A percentile compares a stretch with the other conserved stretches of the same genome.
Evolutionary conservation across 2,329 filamentous ascomycete species (phyloP).

Genomic region (Trichoderma guizhouense): DNA sequence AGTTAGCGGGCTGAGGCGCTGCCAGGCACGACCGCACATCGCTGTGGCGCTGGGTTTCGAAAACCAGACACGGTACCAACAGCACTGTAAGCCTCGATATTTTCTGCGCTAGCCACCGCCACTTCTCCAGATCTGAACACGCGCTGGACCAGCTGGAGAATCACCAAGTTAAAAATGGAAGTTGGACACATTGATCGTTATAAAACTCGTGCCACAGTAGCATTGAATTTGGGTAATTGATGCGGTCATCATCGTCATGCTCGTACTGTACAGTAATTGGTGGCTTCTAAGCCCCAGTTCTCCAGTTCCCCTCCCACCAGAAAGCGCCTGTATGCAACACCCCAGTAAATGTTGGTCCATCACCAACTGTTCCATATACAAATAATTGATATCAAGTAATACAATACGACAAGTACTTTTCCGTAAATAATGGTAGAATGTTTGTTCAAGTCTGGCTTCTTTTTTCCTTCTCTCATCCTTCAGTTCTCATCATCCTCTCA

Average conservation of each 20-base stretch:
- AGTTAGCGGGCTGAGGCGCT: neutral
- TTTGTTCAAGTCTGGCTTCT: neutral
- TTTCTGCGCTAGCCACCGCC: slow-evolving; percentile 1
- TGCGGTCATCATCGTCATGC: neutral
- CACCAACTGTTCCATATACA: neutral
- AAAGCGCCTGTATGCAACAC: neutral
- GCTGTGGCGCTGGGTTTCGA: neutral
- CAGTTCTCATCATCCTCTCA: neutral
- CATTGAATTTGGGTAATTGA: neutral
- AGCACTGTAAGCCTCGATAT: neutral
- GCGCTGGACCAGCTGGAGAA: neutral
- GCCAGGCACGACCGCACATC: neutral
- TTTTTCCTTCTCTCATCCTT: neutral
- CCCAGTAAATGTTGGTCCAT: neutral
- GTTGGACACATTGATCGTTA: neutral
- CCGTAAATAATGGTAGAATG: neutral
- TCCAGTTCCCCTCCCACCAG: neutral
- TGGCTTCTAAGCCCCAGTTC: neutral
- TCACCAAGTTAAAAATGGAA: neutral
- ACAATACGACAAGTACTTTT: neutral
- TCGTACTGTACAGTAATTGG: neutral
- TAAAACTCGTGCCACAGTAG: neutral
- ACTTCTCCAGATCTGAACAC: neutral
- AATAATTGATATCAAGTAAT: neutral
- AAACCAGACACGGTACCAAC: neutral